Conservation (phyloP, 2,329 filamentous ascomycete species). For the Fusarium drepaniforme region DNA sequence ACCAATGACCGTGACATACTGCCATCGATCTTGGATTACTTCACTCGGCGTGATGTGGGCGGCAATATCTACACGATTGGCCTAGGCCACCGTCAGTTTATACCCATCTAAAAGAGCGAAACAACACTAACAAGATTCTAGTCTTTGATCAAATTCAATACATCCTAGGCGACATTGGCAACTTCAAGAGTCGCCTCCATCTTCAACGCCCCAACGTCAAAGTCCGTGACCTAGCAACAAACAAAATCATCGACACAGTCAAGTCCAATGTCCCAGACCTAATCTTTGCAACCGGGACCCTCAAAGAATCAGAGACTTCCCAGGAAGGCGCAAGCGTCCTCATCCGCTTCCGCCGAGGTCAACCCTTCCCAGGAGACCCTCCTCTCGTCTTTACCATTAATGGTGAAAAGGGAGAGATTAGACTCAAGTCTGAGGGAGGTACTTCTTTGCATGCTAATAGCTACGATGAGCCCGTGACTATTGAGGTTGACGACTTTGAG, state of each 20-base stretch:
- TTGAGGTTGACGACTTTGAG: constrained; percentile 64
- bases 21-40: constrained; percentile 57
- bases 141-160: constrained; percentile 60
- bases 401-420: constrained; percentile 64
- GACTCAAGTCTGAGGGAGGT: constrained; percentile 49
- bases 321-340: constrained; percentile 55
- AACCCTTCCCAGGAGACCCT: constrained; percentile 60
- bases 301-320: constrained; percentile 44
- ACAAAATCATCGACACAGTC: constrained; percentile 48
- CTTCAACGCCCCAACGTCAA: constrained; percentile 57
- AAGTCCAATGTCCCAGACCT: constrained; percentile 60
- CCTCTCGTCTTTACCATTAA: constrained; percentile 62
- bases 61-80: constrained; percentile 59
- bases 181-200: constrained; percentile 55
- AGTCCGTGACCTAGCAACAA: constrained; percentile 48
- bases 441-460: constrained; percentile 46
- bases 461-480: constrained; percentile 55
- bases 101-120: rapidly evolving
- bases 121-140: constrained; percentile 30
- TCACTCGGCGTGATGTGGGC: constrained; percentile 60
- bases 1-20: constrained; percentile 49
- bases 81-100: constrained; percentile 55
- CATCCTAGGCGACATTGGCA: constrained; percentile 59
- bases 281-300: constrained; percentile 51
- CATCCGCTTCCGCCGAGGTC: constrained; percentile 60